These are phyloP conservation scores for Xylaria sp. DNA, from an alignment of 2,329 filamentous ascomycete genomes.

Conservation along the genomic window DNA sequence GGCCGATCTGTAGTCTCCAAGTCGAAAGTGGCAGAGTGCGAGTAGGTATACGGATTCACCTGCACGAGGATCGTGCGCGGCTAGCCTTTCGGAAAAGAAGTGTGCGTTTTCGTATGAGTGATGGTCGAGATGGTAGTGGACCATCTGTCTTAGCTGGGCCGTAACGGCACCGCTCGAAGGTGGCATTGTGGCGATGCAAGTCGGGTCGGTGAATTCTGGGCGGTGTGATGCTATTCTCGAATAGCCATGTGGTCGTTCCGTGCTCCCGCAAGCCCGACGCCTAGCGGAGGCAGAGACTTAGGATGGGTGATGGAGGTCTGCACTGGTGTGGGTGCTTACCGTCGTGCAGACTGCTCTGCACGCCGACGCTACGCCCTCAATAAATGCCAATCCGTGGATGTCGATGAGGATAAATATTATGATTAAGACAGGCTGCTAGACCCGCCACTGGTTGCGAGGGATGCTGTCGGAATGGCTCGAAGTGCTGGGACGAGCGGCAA, in stretches of 20 bases:
- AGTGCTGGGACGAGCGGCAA: conserved; percentile 2
- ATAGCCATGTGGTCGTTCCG: conserved; percentile 45
- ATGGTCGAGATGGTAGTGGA: conserved; percentile 83
- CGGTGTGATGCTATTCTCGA: conserved; percentile 31
- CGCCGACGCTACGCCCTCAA: background rate
- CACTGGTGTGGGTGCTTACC: background rate
- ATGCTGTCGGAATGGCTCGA: background rate
- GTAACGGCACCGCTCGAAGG: conserved; percentile 57
- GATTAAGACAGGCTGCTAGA: conserved; percentile 21
- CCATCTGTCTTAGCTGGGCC: conserved; percentile 61
- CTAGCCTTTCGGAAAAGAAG: conserved; percentile 87
- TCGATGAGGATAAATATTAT: conserved; percentile 16
- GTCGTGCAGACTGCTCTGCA: conserved; percentile 3
- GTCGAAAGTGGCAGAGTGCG: conserved; percentile 81
- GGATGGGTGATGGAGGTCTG: conserved; percentile 1
- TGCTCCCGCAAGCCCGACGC: conserved; percentile 24
- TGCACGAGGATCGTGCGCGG: conserved; percentile 81
- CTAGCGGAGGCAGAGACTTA: conserved; percentile 11
- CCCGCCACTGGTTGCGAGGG: conserved; percentile 8
- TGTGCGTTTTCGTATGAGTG: conserved; percentile 87
- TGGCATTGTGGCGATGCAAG: conserved; percentile 51
- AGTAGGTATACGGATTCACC: conserved; percentile 83
- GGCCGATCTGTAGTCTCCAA: conserved; percentile 82
- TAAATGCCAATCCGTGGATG: background rate
- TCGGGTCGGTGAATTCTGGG: conserved; percentile 20